Evolutionary conservation across 371 early-diverging fungal genomes (phyloP).

Genomic region (Gilbertella persicaria): DNA sequence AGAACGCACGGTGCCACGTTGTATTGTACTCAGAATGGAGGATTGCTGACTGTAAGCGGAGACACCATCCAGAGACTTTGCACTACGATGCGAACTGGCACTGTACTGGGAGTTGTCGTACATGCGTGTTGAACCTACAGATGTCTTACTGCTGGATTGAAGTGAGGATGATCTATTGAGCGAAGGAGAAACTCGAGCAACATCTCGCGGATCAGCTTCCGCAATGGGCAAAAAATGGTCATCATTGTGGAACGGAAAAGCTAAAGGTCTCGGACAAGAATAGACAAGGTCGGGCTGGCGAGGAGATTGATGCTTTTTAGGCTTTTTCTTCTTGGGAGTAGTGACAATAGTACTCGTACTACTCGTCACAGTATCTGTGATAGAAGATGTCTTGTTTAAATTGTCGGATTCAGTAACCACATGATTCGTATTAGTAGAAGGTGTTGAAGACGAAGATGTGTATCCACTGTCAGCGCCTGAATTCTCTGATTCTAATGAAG

Average conservation of each 20-base stretch:
- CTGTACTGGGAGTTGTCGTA: constrained; percentile 16
- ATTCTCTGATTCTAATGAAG: constrained; percentile 36
- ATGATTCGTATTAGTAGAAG: constrained; percentile 3
- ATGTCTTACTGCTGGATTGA: constrained; percentile 20
- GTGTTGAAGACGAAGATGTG: constrained; percentile 39
- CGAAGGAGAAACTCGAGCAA: constrained; percentile 40
- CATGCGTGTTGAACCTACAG: constrained; percentile 17
- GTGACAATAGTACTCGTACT: constrained; percentile 1
- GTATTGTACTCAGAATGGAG: constrained; percentile 37
- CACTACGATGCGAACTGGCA: constrained; percentile 1
- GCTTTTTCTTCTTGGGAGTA: constrained; percentile 24
- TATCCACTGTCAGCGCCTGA: constrained; percentile 49
- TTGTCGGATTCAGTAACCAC: not conserved
- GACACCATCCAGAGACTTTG: constrained; percentile 18
- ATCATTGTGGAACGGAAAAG: constrained; percentile 58
- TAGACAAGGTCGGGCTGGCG: constrained; percentile 50
- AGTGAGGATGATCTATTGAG: constrained; percentile 19
- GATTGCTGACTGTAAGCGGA: constrained; percentile 29
- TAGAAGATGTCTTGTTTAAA: not conserved
- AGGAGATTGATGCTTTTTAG: constrained; percentile 28
- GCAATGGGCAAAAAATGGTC: constrained; percentile 54
- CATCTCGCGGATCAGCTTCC: constrained; percentile 53
- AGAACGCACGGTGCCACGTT: constrained; percentile 47
- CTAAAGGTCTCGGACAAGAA: constrained; percentile 50
- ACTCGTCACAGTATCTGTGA: not conserved